Evolutionary conservation across 345 rosid genomes (phyloP), one percentile per base, ranked within the genome.

Genomic region (Linum usitatissimum): DNA sequence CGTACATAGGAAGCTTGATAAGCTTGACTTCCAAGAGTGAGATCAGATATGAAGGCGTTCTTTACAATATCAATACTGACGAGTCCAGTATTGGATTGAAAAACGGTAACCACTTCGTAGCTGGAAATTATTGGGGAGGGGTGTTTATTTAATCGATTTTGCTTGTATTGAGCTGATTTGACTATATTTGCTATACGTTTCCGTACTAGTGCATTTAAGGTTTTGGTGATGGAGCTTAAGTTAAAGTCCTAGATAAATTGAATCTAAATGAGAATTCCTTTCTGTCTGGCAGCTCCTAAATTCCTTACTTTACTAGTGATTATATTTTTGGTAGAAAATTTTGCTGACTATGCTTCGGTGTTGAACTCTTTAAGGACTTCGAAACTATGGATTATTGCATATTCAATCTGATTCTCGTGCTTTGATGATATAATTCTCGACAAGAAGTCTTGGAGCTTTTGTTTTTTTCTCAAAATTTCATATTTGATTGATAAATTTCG

Each of bases 1-100:
- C 98, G 30, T 91, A 91, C 80, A 79, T 91, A 39, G 98, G 98
- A 69, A 91, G 98, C 85, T 82, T 86, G 85, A 91, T 88, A 53
- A 91, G 96, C 74, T 77, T 91, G 81, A 91, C 98, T 13, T 91
- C 98, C 6, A 91, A 88, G 84, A 84, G 95, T 68, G 96, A 91
- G 83, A 88, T 91, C 85, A 81, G 96, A 79, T 92, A 92, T 68
- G 98, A 91, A 73, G 96, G 98, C 19, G 70, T 89, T 67, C 93
- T 92, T 9, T 89, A 81, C 81, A 89, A 88, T 61, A 92, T 92
- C 79, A 87, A 85, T 76, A 83, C 98, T 3, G 95, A 92, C 12
- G 98, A 89, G 74, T 92, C 98, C 78, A 92, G 93, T 72, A 92
- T 92, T 66, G 98, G 96, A 28, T 77, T 92, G 60, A 84, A 81